Percentiles rank a stretch among this genome's conserved stretches.
Conservation (phyloP, 805 yeast genomes). For the Brettanomyces anomalus region DNA sequence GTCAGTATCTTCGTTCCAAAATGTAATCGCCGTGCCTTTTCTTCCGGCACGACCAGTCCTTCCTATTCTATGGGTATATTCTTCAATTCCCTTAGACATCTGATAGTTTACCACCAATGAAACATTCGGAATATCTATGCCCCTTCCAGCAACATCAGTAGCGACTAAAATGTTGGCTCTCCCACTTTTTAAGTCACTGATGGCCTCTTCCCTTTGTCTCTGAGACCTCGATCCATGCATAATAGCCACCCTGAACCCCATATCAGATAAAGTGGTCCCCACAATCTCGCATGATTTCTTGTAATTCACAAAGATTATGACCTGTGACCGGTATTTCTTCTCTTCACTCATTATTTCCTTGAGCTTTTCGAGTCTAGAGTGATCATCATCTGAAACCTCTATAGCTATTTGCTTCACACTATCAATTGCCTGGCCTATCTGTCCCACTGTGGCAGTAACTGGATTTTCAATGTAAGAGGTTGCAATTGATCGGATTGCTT, state of each 20-base stretch:
- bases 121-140: conserved; percentile 85
- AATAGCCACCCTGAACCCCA: conserved; percentile 43
- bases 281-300: conserved; percentile 66
- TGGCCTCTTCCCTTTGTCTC: conserved; percentile 73
- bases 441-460: conserved; percentile 58
- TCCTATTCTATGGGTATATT: conserved; percentile 87
- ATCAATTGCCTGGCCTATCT: conserved; percentile 54
- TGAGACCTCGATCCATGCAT: conserved; percentile 87
- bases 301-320: conserved; percentile 76
- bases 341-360: conserved; percentile 24
- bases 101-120: conserved; percentile 81
- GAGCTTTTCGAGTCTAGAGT: conserved; percentile 36
- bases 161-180: conserved; percentile 64
- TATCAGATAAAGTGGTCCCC: conserved; percentile 37
- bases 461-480: conserved; percentile 54
- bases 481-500: conserved; percentile 59
- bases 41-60: conserved; percentile 96
- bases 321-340: conserved; percentile 37
- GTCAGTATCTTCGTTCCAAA: conserved; percentile 48
- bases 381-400: conserved; percentile 34
- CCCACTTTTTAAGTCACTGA: conserved; percentile 48
- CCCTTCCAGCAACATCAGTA: conserved; percentile 94
- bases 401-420: conserved; percentile 65
- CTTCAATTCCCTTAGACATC: conserved; percentile 70
- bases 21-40: conserved; percentile 67